phyloP scores from a whole-genome alignment of 257 asterid genomes.

The Jaltomata sinuosa region DNA sequence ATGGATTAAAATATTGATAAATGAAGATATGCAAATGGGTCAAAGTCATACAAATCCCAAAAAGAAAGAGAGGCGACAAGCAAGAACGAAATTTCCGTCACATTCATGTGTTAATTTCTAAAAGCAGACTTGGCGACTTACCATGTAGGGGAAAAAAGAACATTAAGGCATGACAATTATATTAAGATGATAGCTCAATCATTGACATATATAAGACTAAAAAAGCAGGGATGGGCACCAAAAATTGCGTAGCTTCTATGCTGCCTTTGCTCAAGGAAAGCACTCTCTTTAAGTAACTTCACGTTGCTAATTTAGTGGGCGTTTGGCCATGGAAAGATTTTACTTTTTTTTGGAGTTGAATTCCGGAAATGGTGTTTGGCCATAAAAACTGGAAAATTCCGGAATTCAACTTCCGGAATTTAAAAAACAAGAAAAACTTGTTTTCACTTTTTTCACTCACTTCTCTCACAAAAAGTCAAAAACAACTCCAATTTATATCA shows the following conservation, averaged over 20 bases:
- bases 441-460: too few relatives aligned
- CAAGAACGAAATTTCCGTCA: neutral
- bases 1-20: neutral
- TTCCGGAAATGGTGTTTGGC: too few relatives aligned
- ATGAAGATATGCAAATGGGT: neutral
- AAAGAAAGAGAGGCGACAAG: neutral
- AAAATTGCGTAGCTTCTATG: neutral
- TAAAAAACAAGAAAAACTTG: too few relatives aligned
- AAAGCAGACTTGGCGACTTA: neutral
- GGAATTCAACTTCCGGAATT: too few relatives aligned
- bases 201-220: neutral
- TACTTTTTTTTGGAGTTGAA: too few relatives aligned
- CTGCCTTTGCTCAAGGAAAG: neutral
- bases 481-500: too few relatives aligned
- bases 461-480: too few relatives aligned
- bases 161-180: neutral
- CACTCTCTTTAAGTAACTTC: neutral
- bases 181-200: neutral
- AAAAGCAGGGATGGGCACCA: neutral
- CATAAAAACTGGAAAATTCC: too few relatives aligned
- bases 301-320: neutral
- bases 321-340: too few relatives aligned
- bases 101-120: neutral
- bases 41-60: neutral
- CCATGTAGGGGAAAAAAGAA: neutral